phyloP scores from a whole-genome alignment of 345 rosid genomes.

The Salix koriyanagi region DNA sequence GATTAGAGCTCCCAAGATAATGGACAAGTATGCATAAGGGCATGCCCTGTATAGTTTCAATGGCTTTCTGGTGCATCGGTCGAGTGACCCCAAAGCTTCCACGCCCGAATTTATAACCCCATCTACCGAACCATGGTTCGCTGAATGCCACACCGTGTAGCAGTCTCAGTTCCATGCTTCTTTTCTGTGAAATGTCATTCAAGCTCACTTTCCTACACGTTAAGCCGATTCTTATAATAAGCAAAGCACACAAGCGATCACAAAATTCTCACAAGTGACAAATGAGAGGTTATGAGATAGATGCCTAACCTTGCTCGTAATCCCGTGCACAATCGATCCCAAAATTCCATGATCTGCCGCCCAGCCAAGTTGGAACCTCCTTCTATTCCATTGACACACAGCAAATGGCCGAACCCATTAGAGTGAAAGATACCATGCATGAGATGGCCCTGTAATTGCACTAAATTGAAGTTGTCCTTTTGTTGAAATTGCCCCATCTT shows the following conservation, averaged over 20 bases:
- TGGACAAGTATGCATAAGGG: slow-evolving; percentile 54
- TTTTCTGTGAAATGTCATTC: slow-evolving; percentile 58
- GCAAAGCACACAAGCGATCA: background rate
- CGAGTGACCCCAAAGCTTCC: slow-evolving; percentile 72
- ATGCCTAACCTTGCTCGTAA: slow-evolving; percentile 65
- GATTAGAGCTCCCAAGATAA: slow-evolving; percentile 37
- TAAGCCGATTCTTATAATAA: background rate
- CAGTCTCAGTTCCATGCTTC: slow-evolving; percentile 76
- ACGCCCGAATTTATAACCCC: slow-evolving; percentile 78
- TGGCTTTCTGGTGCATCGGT: slow-evolving; percentile 64
- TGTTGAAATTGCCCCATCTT: slow-evolving; percentile 23
- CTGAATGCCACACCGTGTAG: slow-evolving; percentile 67
- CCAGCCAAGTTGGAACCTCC: slow-evolving; percentile 65
- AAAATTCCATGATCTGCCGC: slow-evolving; percentile 70
- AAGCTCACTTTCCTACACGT: slow-evolving; percentile 71
- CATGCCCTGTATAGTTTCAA: slow-evolving; percentile 58
- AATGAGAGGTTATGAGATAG: background rate
- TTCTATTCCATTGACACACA: slow-evolving; percentile 65
- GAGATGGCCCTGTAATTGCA: slow-evolving; percentile 49
- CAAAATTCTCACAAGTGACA: background rate
- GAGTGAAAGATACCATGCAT: slow-evolving; percentile 88
- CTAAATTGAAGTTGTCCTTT: slow-evolving; percentile 44
- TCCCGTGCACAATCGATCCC: slow-evolving; percentile 82
- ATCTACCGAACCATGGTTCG: slow-evolving; percentile 73
- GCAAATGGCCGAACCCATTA: slow-evolving; percentile 86